phyloP scores from a whole-genome alignment of 345 rosid species.

The Dimocarpus longan region DNA sequence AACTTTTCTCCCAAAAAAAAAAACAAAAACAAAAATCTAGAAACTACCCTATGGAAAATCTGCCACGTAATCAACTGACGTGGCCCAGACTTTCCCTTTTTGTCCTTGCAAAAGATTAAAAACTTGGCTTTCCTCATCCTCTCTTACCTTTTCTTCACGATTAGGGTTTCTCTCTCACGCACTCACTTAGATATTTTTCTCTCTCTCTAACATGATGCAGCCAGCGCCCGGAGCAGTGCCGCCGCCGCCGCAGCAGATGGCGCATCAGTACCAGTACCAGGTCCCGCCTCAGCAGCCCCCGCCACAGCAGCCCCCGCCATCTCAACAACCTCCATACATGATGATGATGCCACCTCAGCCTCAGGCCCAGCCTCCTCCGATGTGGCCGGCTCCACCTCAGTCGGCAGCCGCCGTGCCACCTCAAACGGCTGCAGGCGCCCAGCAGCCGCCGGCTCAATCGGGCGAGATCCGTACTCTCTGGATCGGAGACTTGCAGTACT shows the following conservation, averaged over 20 bases:
- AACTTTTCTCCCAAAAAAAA: too few species aligned
- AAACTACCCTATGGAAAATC: background rate
- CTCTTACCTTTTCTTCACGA: conserved; percentile 29
- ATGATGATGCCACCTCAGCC: conserved; percentile 49
- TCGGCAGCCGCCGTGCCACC: conserved; percentile 20
- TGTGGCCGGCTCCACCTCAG: conserved; percentile 52
- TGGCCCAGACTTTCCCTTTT: background rate
- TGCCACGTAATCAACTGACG: background rate
- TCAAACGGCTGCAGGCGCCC: conserved; percentile 24
- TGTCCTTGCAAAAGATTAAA: background rate
- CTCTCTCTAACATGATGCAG: conserved; percentile 53
- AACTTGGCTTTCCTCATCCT: background rate
- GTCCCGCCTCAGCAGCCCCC: conserved; percentile 47
- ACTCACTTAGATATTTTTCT: conserved; percentile 2
- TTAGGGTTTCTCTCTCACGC: conserved; percentile 29
- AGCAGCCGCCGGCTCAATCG: conserved; percentile 37
- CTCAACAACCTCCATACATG: conserved; percentile 40
- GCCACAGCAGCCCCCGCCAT: conserved; percentile 45
- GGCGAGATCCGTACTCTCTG: conserved; percentile 94
- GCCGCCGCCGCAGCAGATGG: conserved; percentile 37
- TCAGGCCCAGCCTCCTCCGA: conserved; percentile 48
- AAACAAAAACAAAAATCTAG: background rate
- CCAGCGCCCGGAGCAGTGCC: conserved; percentile 61
- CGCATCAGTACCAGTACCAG: conserved; percentile 49
- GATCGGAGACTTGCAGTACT: conserved; percentile 95